Evolutionary conservation across 2,329 filamentous ascomycete genomes (phyloP).

Genomic region (Dactylellina drechsleri): DNA sequence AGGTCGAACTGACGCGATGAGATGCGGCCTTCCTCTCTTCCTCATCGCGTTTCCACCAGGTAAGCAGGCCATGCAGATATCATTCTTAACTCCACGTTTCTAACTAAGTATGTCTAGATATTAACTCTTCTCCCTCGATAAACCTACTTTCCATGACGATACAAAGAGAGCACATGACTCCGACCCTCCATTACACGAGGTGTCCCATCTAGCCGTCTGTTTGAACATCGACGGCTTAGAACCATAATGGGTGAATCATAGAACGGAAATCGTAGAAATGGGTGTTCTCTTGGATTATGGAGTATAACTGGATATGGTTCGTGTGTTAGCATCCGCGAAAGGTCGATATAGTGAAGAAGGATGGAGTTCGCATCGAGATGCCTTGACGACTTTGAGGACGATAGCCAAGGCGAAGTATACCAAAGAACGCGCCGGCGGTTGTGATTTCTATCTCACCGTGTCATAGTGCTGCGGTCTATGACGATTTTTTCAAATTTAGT

Average conservation of each 20-base stretch:
- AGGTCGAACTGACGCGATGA: slow-evolving; percentile 35
- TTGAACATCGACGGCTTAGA: slow-evolving; percentile 13
- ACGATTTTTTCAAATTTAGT: slow-evolving; percentile 40
- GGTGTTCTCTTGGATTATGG: slow-evolving; percentile 19
- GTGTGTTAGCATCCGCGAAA: slow-evolving; percentile 39
- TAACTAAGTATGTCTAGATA: slow-evolving; percentile 1
- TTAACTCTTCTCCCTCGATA: slow-evolving; percentile 23
- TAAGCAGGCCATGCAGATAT: slow-evolving; percentile 5
- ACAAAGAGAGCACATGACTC: slow-evolving; percentile 55
- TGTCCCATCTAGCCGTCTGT: slow-evolving; percentile 13
- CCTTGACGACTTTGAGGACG: slow-evolving; percentile 44
- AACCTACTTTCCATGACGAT: slow-evolving; percentile 51
- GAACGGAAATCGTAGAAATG: slow-evolving; percentile 55
- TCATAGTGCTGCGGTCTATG: slow-evolving; percentile 47
- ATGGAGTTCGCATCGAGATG: slow-evolving; percentile 2
- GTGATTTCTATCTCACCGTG: slow-evolving; percentile 26
- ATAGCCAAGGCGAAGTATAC: slow-evolving; percentile 30
- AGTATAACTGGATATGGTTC: slow-evolving; percentile 22
- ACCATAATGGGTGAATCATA: slow-evolving; percentile 54
- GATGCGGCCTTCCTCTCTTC: slow-evolving; percentile 9
- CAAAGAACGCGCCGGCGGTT: slow-evolving; percentile 46
- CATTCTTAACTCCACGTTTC: neutral
- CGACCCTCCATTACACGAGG: slow-evolving; percentile 53
- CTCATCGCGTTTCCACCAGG: slow-evolving; percentile 53
- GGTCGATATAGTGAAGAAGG: neutral